phyloP scores from a whole-genome alignment of 176 grass and related monocot species.

The Ensete ventricosum region DNA sequence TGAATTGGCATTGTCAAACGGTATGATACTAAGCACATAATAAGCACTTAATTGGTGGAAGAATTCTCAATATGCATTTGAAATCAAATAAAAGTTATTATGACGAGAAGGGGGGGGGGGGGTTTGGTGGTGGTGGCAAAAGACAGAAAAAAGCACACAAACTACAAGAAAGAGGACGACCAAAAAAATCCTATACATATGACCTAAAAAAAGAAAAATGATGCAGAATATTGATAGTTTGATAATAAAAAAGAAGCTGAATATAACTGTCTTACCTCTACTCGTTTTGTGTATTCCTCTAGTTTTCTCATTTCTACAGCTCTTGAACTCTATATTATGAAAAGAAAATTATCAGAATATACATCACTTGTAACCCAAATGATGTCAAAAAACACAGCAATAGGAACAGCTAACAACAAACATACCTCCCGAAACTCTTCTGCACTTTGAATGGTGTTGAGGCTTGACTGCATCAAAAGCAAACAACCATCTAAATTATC shows the following conservation, averaged over 20 bases:
- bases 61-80: no score
- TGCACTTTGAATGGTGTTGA: slow-evolving; percentile 73
- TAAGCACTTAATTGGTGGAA: no score
- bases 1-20: no score
- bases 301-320: slow-evolving; percentile 53
- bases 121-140: no score
- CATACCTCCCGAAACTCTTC: slow-evolving; percentile 84
- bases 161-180: no score
- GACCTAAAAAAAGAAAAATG: background rate
- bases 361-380: slow-evolving; percentile 1
- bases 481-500: background rate
- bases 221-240: background rate
- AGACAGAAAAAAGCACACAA: no score
- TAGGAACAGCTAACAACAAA: slow-evolving; percentile 9
- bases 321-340: slow-evolving; percentile 65
- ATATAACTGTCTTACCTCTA: slow-evolving; percentile 47
- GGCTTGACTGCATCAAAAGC: slow-evolving; percentile 45
- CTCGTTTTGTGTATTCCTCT: slow-evolving; percentile 58
- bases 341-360: slow-evolving; percentile 16
- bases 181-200: background rate
- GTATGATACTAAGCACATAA: no score
- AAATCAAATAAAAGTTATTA: no score
- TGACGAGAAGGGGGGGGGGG: no score
- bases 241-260: background rate
- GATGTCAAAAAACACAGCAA: slow-evolving; percentile 10